phyloP scores from a whole-genome alignment of 108 stramenopile species.

The Skeletonema menzelii region DNA sequence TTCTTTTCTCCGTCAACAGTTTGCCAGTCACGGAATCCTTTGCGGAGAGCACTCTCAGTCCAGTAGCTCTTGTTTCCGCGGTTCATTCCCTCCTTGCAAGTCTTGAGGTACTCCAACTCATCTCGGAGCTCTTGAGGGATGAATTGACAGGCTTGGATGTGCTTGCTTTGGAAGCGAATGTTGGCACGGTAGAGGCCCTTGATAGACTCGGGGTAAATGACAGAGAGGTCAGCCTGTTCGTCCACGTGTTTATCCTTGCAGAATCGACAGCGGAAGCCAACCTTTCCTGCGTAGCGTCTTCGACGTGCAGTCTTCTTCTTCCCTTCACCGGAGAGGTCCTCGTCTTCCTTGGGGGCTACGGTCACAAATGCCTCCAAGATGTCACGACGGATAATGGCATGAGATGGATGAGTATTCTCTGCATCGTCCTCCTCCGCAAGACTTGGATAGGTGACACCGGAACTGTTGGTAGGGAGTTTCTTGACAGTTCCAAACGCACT shows the following conservation, averaged over 20 bases:
- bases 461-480: background rate
- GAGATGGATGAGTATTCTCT: background rate
- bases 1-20: background rate
- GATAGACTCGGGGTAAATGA: conserved; percentile 16
- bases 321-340: background rate
- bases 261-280: conserved; percentile 23
- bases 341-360: background rate
- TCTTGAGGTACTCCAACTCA: conserved; percentile 6
- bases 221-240: conserved; percentile 3
- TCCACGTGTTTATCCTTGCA: conserved; percentile 7
- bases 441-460: background rate
- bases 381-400: conserved; percentile 9
- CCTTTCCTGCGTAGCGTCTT: conserved; percentile 11
- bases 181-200: conserved; percentile 20
- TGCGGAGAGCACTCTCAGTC: conserved; percentile 6
- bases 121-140: conserved; percentile 8
- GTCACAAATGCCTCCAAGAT: conserved; percentile 14
- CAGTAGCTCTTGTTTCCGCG: conserved; percentile 15
- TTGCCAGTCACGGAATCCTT: conserved; percentile 6
- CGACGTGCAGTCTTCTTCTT: conserved; percentile 10
- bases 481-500: background rate
- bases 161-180: conserved; percentile 23
- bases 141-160: conserved; percentile 6
- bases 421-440: background rate
- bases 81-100: background rate